Base-by-base conservation (phyloP, 169 alveolate genomes). In the Plasmodium billcollinsi region DNA sequence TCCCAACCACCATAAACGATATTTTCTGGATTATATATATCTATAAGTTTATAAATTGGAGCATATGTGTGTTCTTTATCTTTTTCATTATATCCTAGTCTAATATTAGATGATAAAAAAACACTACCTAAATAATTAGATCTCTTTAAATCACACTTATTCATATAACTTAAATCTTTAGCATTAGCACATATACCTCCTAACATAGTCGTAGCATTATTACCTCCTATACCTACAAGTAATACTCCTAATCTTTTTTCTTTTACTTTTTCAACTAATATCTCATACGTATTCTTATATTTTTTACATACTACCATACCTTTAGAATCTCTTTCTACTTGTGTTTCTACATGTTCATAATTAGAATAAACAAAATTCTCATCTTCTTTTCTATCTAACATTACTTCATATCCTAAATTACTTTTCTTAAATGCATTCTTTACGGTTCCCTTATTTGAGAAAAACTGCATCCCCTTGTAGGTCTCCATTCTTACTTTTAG, bases 211-310 rank as follows among this genome's bases (percentile, higher is more conserved):
- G 97, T 93, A 29, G 98, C 98, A 75, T 97, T 97, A 90, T 97
- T 97, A 56, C 99, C 99, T 58, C 98, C 98, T 92, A 94, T 92
- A 2, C 99, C 99, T 4, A 96, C 96, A 18, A 97, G 74, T 96
- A 97, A 92, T 3, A 97, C 96, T 54, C 99, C 99, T 80, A 95
- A 54, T 95, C 95, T 96, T 59, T 76, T 76, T 11, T 54, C 63
- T 58, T 76, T 76, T 39, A 76, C 29, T 50, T 76, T 76, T 20
- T 76, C 89, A 11, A 66, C 76, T 69, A 65, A 45, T 5, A 76
- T 76, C 63, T 76, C 76, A 58, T 76, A 76, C 11, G 1, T 76
- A 7, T 39, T 76, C 39, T 69, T 76, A 18, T 59, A 39, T 21
- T 76, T 24, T 8, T 76, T 76, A 71, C 89, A 76, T 39, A 47